Evolutionary conservation across 2,329 filamentous ascomycete genomes (phyloP).

Genomic region (Trichoderma semiorbis): DNA sequence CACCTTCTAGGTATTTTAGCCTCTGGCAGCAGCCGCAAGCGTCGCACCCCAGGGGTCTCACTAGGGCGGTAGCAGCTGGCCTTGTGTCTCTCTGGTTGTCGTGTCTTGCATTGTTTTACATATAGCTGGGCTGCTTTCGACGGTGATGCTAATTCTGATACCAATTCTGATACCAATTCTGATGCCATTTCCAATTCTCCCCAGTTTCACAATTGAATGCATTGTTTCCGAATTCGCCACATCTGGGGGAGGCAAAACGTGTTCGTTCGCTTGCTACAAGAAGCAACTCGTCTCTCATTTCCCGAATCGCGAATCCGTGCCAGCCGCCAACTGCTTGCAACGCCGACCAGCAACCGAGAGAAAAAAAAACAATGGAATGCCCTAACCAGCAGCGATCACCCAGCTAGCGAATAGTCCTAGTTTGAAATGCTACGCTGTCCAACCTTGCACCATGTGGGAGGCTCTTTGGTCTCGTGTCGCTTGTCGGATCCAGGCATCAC

Average conservation of each 20-base stretch:
- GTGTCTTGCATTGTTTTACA: not conserved
- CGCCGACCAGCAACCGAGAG: not conserved
- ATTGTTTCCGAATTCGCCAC: not conserved
- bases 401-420: not conserved
- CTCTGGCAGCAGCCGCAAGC: slow-evolving; percentile 13
- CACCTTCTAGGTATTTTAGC: not conserved
- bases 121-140: not conserved
- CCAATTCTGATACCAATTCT: not conserved
- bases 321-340: not conserved
- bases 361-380: not conserved
- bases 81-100: not conserved
- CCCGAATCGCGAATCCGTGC: not conserved
- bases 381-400: not conserved
- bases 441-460: not conserved
- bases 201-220: not conserved
- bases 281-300: not conserved
- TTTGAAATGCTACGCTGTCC: not conserved
- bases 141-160: not conserved
- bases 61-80: not conserved
- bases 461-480: slow-evolving; percentile 6
- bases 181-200: not conserved
- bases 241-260: not conserved
- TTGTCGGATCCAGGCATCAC: slow-evolving; percentile 14
- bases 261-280: not conserved
- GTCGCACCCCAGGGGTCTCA: not conserved